These are phyloP conservation scores for Rheum nobile DNA, from an alignment of 148 eudicot genomes.

Conservation along the genomic window DNA sequence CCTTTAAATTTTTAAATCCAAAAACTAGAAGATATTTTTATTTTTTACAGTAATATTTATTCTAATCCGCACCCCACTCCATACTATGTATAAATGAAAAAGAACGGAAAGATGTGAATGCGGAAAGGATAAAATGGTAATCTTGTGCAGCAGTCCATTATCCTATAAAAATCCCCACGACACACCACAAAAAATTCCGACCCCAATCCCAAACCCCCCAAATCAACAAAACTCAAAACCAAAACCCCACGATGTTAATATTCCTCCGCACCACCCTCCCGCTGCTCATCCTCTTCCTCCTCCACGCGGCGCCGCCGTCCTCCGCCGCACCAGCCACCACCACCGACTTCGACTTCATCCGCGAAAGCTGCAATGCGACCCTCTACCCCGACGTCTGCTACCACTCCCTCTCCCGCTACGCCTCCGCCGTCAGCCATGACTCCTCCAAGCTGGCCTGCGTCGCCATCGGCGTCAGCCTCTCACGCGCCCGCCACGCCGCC, in stretches of 20 bases:
- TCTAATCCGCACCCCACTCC: too few species aligned
- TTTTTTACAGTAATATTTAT: too few species aligned
- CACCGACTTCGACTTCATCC: constrained; percentile 38
- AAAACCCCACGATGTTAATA: neutral
- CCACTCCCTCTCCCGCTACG: constrained; percentile 51
- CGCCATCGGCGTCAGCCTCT: constrained; percentile 49
- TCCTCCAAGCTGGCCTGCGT: constrained; percentile 44
- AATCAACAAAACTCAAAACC: too few species aligned
- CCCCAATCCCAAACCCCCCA: too few species aligned
- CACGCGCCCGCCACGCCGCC: constrained; percentile 17
- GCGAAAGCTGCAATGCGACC: constrained; percentile 50
- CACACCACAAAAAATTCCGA: neutral
- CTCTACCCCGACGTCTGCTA: constrained; percentile 54
- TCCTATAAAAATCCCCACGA: neutral
- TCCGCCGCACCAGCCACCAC: neutral
- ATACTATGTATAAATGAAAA: too few species aligned
- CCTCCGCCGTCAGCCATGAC: constrained; percentile 33
- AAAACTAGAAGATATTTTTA: too few species aligned
- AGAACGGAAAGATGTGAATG: neutral
- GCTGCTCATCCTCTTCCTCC: neutral
- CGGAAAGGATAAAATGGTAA: neutral
- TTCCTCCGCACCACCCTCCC: neutral
- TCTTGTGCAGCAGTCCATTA: neutral
- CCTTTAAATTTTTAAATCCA: too few species aligned
- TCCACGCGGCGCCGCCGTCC: constrained; percentile 4